These are phyloP conservation scores for Diversispora epigaea DNA, from an alignment of 192 early-diverging fungal species.

Conservation along the genomic window DNA sequence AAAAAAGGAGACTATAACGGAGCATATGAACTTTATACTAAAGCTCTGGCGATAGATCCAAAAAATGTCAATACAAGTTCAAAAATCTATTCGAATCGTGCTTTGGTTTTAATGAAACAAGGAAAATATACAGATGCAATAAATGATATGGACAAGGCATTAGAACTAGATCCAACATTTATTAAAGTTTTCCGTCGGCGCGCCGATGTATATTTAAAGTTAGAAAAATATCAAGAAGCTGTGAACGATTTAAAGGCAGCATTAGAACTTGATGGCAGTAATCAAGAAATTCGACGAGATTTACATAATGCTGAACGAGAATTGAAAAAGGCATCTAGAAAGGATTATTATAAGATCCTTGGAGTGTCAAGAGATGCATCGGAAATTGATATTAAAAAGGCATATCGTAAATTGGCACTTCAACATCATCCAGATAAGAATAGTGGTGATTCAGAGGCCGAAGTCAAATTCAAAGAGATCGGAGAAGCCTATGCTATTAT, in stretches of 20 bases:
- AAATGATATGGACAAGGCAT: constrained; percentile 63
- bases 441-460: constrained; percentile 63
- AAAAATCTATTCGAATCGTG: constrained; percentile 74
- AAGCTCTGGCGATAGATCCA: constrained; percentile 65
- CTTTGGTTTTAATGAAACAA: constrained; percentile 69
- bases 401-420: constrained; percentile 81
- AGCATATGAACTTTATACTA: constrained; percentile 69
- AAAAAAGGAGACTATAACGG: constrained; percentile 51
- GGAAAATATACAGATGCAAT: constrained; percentile 56
- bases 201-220: constrained; percentile 72
- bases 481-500: constrained; percentile 78
- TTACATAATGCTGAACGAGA: constrained; percentile 62
- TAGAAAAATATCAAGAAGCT: constrained; percentile 74
- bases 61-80: constrained; percentile 61
- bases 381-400: constrained; percentile 82
- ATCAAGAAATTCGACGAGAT: constrained; percentile 47
- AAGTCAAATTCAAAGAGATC: constrained; percentile 82
- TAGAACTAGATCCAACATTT: constrained; percentile 64
- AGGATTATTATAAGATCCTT: constrained; percentile 96
- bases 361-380: constrained; percentile 69
- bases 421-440: constrained; percentile 93
- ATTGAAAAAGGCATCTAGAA: constrained; percentile 74
- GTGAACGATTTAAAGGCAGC: constrained; percentile 74
- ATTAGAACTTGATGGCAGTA: constrained; percentile 57
- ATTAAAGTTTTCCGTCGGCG: constrained; percentile 74